Evolutionary conservation across 495 filamentous ascomycete species (phyloP).

Genomic region (Neurospora sp.): DNA sequence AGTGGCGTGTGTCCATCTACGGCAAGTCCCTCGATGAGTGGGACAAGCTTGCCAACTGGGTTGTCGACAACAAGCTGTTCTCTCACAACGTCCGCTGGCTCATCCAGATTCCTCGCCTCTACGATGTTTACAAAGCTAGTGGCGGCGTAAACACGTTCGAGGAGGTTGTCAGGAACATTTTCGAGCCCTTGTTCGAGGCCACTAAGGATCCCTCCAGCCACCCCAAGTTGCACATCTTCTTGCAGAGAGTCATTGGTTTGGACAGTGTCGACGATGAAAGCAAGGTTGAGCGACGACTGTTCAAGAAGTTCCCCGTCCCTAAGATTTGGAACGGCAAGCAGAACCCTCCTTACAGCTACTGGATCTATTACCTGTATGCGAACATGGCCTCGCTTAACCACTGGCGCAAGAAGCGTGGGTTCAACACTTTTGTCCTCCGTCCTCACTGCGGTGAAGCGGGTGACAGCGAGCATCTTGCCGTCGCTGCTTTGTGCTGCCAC

Average conservation of each 20-base stretch:
- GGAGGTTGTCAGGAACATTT: constrained; percentile 83
- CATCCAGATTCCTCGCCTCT: constrained; percentile 88
- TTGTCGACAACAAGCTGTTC: constrained; percentile 97
- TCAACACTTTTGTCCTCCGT: constrained; percentile 89
- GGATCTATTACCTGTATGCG: constrained; percentile 94
- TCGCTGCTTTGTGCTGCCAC: constrained; percentile 87
- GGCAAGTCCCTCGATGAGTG: constrained; percentile 86
- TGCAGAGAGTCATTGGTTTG: constrained; percentile 91
- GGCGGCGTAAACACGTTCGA: constrained; percentile 82
- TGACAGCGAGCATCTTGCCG: constrained; percentile 90
- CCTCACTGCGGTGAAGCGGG: constrained; percentile 97
- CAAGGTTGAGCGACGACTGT: constrained; percentile 84
- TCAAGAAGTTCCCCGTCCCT: constrained; percentile 87
- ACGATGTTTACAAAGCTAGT: constrained; percentile 87
- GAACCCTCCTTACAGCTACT: constrained; percentile 97
- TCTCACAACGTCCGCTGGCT: constrained; percentile 97
- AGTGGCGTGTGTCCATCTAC: constrained; percentile 97
- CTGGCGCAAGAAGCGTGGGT: constrained; percentile 82
- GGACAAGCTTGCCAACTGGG: constrained; percentile 97
- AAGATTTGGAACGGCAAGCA: constrained; percentile 81
- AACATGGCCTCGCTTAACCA: constrained; percentile 89
- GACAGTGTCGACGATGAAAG: constrained; percentile 98
- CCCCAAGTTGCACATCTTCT: constrained; percentile 86
- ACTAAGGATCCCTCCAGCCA: constrained; percentile 79
- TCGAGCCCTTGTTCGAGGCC: constrained; percentile 89